Evolutionary conservation across 768 basidiomycete genomes (phyloP).

Genomic region (Solioccasus polychromus): DNA sequence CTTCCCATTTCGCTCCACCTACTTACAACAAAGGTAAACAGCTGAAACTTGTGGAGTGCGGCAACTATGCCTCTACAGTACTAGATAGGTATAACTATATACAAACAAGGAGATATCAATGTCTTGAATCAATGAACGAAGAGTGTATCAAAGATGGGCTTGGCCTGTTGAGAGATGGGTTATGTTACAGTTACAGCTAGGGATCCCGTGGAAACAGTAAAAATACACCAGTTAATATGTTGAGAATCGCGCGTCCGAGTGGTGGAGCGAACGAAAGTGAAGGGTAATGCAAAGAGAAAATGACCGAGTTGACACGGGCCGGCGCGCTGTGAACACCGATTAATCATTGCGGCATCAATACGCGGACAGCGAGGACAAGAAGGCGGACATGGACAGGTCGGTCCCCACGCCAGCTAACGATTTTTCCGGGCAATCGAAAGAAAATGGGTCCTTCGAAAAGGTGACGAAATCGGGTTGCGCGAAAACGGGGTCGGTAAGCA

Average conservation of each 20-base stretch:
- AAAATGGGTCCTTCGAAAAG: conserved; percentile 24
- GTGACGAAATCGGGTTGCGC: conserved; percentile 19
- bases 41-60: neutral
- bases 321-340: conserved; percentile 2
- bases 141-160: conserved; percentile 7
- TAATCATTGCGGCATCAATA: conserved; percentile 18
- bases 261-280: conserved; percentile 4
- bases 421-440: conserved; percentile 26
- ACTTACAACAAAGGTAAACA: neutral
- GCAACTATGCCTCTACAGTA: conserved; percentile 10
- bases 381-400: conserved; percentile 31
- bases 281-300: conserved; percentile 1
- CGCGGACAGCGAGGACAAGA: conserved; percentile 30
- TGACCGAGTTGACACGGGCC: conserved; percentile 3
- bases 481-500: conserved; percentile 13
- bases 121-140: conserved; percentile 14
- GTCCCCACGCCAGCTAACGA: conserved; percentile 18
- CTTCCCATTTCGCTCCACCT: conserved; percentile 17
- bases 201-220: conserved; percentile 20
- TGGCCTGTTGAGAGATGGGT: neutral
- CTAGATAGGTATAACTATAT: conserved; percentile 34
- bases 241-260: conserved; percentile 2
- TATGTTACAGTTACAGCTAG: conserved; percentile 27
- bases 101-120: conserved; percentile 15
- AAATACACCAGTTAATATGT: conserved; percentile 25